phyloP scores from a whole-genome alignment of 1,284 basidiomycete genomes.

The Apiotrichum brassicae region DNA sequence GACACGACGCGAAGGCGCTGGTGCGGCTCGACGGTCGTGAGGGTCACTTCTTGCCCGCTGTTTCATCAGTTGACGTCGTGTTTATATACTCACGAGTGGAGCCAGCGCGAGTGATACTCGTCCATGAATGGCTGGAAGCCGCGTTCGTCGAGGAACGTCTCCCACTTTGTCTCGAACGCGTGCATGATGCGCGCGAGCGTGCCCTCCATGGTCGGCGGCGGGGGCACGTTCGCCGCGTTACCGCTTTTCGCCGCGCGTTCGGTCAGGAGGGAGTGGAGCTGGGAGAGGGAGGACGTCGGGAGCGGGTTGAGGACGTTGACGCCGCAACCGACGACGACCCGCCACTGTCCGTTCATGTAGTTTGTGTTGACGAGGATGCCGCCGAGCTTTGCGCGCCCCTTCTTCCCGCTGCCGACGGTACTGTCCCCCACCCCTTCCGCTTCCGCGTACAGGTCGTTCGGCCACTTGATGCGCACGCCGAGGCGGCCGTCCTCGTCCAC shows the following conservation, averaged over 20 bases:
- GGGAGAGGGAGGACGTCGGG: slow-evolving; percentile 75
- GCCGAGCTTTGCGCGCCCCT: slow-evolving; percentile 63
- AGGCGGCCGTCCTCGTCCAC: slow-evolving; percentile 52
- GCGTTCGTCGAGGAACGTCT: slow-evolving; percentile 56
- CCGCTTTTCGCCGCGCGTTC: slow-evolving; percentile 15
- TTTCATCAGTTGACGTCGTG: not conserved
- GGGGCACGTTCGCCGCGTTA: slow-evolving; percentile 32
- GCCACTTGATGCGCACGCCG: slow-evolving; percentile 85
- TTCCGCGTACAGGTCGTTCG: slow-evolving; percentile 86
- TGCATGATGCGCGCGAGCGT: slow-evolving; percentile 69
- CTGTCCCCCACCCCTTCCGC: slow-evolving; percentile 46
- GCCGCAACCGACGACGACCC: slow-evolving; percentile 82
- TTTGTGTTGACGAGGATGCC: slow-evolving; percentile 89
- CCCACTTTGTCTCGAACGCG: slow-evolving; percentile 76
- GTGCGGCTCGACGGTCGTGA: slow-evolving; percentile 68
- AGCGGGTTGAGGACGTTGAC: slow-evolving; percentile 77
- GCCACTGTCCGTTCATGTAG: slow-evolving; percentile 64
- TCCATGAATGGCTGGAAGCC: slow-evolving; percentile 74
- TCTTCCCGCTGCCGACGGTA: slow-evolving; percentile 41
- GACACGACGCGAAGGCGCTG: slow-evolving; percentile 69
- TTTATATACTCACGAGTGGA: slow-evolving; percentile 68
- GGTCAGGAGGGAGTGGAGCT: slow-evolving; percentile 51
- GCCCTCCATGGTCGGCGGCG: slow-evolving; percentile 61
- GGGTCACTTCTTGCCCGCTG: slow-evolving; percentile 75
- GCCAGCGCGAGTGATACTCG: slow-evolving; percentile 71